Evolutionary conservation across 2,329 filamentous ascomycete species (phyloP).

Genomic region (Aspergillus sp.): DNA sequence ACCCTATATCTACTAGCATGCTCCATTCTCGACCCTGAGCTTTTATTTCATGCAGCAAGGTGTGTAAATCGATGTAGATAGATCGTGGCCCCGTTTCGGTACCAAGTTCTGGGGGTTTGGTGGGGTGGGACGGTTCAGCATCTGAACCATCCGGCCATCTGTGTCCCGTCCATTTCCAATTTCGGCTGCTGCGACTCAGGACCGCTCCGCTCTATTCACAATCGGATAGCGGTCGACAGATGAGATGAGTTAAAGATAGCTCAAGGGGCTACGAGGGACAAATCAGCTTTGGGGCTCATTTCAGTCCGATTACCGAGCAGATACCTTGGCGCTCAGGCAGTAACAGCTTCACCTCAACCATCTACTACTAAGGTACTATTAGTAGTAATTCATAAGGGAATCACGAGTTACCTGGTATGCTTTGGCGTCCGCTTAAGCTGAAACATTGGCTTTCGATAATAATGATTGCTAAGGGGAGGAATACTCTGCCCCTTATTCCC

Average conservation of each 20-base stretch:
- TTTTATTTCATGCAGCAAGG: no score
- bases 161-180: neutral
- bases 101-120: neutral
- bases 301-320: no score
- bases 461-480: neutral
- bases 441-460: neutral
- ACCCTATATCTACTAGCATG: no score
- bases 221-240: neutral
- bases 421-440: neutral
- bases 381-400: neutral
- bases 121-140: neutral
- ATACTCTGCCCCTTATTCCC: neutral
- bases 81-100: neutral
- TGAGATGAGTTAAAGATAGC: neutral
- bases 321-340: neutral
- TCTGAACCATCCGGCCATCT: neutral
- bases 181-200: neutral
- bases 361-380: no score
- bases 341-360: no score
- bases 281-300: no score
- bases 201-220: neutral
- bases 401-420: neutral
- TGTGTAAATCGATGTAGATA: neutral
- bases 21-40: no score
- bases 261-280: no score